Conservation (phyloP, 257 asterid species). For the Solanum chilense region DNA sequence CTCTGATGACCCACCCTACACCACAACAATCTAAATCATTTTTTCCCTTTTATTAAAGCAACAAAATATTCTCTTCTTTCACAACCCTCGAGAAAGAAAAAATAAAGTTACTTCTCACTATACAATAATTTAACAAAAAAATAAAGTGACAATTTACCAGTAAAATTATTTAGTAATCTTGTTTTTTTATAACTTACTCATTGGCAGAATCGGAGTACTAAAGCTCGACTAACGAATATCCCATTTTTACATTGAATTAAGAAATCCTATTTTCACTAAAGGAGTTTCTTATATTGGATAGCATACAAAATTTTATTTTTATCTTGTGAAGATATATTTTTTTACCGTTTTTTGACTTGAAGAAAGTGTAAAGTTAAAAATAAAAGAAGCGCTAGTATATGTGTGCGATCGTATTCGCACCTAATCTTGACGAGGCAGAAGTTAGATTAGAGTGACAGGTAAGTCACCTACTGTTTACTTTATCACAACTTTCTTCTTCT, state of each 20-base stretch:
- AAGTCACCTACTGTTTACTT: constrained; percentile 71
- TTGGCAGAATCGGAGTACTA: not conserved
- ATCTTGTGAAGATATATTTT: no score
- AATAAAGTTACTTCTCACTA: not conserved
- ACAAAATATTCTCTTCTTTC: not conserved
- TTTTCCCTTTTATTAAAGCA: not conserved
- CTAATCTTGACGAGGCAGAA: constrained; percentile 53
- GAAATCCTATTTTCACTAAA: no score
- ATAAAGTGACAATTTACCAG: not conserved
- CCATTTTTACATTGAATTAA: not conserved
- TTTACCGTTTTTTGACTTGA: not conserved
- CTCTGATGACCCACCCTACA: not conserved
- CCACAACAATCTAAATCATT: not conserved
- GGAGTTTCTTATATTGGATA: no score
- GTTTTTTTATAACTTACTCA: not conserved
- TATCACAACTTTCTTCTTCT: constrained; percentile 2
- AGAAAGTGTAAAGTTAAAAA: not conserved
- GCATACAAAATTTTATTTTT: no score
- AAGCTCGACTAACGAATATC: not conserved
- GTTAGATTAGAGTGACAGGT: constrained; percentile 43
- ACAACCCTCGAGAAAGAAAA: not conserved
- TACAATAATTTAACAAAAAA: not conserved
- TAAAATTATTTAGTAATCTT: not conserved
- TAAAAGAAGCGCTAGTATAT: not conserved
- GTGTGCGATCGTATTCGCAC: constrained; percentile 54